phyloP scores from a whole-genome alignment of 805 yeast species.

The Ogataea haglerorum region DNA sequence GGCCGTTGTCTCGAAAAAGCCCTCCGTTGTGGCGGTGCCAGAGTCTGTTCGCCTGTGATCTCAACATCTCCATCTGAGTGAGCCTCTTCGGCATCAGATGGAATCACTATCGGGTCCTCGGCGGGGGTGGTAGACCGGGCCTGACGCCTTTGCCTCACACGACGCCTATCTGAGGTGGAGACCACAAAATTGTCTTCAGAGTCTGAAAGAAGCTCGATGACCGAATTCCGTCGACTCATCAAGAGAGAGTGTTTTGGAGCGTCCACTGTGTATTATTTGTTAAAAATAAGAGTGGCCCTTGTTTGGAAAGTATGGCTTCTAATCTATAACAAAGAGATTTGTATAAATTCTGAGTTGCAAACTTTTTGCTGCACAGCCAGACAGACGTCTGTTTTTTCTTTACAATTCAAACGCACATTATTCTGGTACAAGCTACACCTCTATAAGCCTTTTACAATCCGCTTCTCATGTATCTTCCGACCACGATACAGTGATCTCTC shows the following conservation, averaged over 20 bases:
- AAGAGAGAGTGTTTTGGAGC: neutral
- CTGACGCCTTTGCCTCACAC: conserved; percentile 3
- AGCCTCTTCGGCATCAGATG: conserved; percentile 19
- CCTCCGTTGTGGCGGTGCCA: conserved; percentile 12
- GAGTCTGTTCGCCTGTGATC: conserved; percentile 22
- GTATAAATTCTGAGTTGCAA: neutral
- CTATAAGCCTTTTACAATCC: conserved; percentile 45
- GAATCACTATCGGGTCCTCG: conserved; percentile 21
- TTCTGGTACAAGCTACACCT: conserved; percentile 10
- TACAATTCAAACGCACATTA: conserved; percentile 11
- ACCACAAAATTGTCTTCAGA: conserved; percentile 13
- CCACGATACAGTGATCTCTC: conserved; percentile 99
- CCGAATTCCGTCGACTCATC: conserved; percentile 12
- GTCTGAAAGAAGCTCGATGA: conserved; percentile 18
- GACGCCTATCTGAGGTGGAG: conserved; percentile 4
- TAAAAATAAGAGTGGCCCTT: no score
- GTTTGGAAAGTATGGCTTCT: neutral
- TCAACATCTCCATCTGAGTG: conserved; percentile 24
- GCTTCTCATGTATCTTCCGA: conserved; percentile 94
- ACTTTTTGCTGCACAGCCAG: conserved; percentile 10
- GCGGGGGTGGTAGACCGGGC: conserved; percentile 7
- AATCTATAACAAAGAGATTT: neutral
- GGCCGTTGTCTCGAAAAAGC: conserved; percentile 14
- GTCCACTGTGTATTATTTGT: no score
- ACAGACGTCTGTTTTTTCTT: neutral